phyloP scores from a whole-genome alignment of 2,329 filamentous ascomycete species.

The Fusarium pseudocircinatum region DNA sequence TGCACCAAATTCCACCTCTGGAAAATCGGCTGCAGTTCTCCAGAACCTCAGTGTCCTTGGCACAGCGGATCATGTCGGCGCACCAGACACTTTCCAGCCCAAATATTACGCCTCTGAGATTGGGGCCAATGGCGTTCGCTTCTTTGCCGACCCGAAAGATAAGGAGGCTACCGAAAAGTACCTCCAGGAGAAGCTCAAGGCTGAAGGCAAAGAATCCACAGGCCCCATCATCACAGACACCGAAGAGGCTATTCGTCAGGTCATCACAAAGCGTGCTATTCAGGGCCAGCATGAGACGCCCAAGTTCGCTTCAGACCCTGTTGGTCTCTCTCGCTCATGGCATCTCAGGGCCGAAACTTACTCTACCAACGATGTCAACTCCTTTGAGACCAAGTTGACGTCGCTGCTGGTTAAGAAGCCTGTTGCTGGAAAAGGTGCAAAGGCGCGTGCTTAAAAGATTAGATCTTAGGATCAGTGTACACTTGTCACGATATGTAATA shows the following conservation, averaged over 20 bases:
- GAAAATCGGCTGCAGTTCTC: slow-evolving; percentile 48
- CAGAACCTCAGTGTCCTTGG: slow-evolving; percentile 50
- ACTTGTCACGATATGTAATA: slow-evolving; percentile 45
- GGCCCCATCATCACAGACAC: slow-evolving; percentile 46
- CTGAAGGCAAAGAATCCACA: slow-evolving; percentile 31
- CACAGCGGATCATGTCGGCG: slow-evolving; percentile 48
- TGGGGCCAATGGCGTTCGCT: slow-evolving; percentile 39
- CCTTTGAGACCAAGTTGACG: slow-evolving; percentile 53
- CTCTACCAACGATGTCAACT: slow-evolving; percentile 45
- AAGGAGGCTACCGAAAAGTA: slow-evolving; percentile 46
- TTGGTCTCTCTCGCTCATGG: slow-evolving; percentile 49
- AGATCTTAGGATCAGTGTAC: slow-evolving; percentile 40
- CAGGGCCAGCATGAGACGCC: slow-evolving; percentile 51
- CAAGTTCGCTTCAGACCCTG: slow-evolving; percentile 46
- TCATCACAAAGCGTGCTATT: slow-evolving; percentile 48
- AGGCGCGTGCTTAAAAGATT: slow-evolving; percentile 38
- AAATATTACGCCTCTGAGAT: slow-evolving; percentile 47
- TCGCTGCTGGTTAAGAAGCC: slow-evolving; percentile 43
- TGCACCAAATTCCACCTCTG: slow-evolving; percentile 40
- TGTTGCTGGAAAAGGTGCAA: slow-evolving; percentile 31
- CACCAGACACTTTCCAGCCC: slow-evolving; percentile 44
- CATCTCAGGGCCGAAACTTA: slow-evolving; percentile 53
- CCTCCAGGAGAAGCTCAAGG: slow-evolving; percentile 41
- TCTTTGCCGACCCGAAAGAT: slow-evolving; percentile 40
- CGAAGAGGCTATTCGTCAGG: slow-evolving; percentile 48